A percentile compares a stretch with the other conserved stretches of the same genome.
Conservation (phyloP, 345 rosid species). For the Brassica cretica region DNA sequence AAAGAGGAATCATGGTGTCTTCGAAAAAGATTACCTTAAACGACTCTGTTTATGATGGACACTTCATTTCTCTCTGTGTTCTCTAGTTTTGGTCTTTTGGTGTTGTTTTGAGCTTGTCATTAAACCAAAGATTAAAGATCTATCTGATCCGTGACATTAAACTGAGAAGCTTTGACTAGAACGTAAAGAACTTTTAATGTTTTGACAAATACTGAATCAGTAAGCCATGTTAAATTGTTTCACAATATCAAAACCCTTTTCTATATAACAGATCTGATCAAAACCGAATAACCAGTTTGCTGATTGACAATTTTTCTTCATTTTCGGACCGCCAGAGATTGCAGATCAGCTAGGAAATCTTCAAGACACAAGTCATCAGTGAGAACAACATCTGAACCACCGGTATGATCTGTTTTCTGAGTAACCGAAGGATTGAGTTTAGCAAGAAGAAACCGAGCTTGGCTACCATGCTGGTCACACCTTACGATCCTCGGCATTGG, state of each 20-base stretch:
- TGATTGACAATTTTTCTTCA: conserved; percentile 24
- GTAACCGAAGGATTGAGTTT: conserved; percentile 94
- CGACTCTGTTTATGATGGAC: neutral
- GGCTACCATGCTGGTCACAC: conserved; percentile 93
- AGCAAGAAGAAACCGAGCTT: conserved; percentile 96
- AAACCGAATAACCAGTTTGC: neutral
- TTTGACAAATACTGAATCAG: neutral
- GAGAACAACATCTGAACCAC: conserved; percentile 69
- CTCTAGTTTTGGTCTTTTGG: neutral
- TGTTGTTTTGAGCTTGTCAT: neutral
- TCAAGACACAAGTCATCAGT: conserved; percentile 92
- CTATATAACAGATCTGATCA: conserved; percentile 1
- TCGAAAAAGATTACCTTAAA: neutral
- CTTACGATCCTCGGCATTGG: conserved; percentile 78
- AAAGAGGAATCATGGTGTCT: conserved; percentile 54
- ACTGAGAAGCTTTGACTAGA: neutral
- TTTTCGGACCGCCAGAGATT: conserved; percentile 72
- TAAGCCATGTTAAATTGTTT: neutral
- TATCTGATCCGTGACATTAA: neutral
- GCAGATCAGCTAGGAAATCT: conserved; percentile 80
- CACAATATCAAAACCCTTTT: conserved; percentile 5
- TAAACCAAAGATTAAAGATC: neutral
- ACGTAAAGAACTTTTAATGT: neutral
- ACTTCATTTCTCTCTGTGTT: neutral
- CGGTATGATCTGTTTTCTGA: conserved; percentile 61